Conservation (phyloP, 768 basidiomycete genomes). For the Rhizopogon roseolus region DNA sequence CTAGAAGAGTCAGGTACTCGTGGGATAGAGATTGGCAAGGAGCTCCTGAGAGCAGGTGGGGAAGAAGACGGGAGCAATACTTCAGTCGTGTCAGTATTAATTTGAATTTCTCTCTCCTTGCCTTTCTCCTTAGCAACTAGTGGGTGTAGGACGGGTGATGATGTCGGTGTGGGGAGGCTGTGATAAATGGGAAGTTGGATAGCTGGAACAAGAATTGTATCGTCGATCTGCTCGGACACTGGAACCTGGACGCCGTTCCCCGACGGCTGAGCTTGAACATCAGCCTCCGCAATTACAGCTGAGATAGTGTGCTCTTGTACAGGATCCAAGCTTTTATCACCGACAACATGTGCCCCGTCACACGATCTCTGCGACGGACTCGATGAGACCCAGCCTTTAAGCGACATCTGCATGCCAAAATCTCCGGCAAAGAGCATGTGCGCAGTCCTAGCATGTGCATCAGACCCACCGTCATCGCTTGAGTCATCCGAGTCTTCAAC, state of each 20-base stretch:
- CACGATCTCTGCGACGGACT: slow-evolving; percentile 4
- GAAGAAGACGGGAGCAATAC: background rate
- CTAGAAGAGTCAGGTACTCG: too few relatives aligned
- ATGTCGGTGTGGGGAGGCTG: slow-evolving; percentile 19
- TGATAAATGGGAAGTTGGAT: background rate
- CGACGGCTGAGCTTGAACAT: background rate
- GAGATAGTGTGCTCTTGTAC: background rate
- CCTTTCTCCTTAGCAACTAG: background rate
- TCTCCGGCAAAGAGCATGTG: slow-evolving; percentile 45
- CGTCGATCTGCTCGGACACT: background rate
- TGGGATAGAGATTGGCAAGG: background rate
- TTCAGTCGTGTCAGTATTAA: background rate
- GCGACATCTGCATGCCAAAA: slow-evolving; percentile 17
- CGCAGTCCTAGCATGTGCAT: slow-evolving; percentile 52
- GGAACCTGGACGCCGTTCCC: background rate
- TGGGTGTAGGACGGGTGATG: slow-evolving; percentile 13
- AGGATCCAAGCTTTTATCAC: background rate
- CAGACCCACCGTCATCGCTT: slow-evolving; percentile 35
- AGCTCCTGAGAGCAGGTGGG: background rate
- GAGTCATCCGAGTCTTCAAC: slow-evolving; percentile 38
- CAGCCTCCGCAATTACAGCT: background rate
- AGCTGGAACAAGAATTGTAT: background rate
- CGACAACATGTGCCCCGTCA: background rate
- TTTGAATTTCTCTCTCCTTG: slow-evolving; percentile 4
- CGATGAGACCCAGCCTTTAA: slow-evolving; percentile 14